Evolutionary conservation across 208 protist genomes (phyloP).

Genomic region (Strigomonas culicis): DNA sequence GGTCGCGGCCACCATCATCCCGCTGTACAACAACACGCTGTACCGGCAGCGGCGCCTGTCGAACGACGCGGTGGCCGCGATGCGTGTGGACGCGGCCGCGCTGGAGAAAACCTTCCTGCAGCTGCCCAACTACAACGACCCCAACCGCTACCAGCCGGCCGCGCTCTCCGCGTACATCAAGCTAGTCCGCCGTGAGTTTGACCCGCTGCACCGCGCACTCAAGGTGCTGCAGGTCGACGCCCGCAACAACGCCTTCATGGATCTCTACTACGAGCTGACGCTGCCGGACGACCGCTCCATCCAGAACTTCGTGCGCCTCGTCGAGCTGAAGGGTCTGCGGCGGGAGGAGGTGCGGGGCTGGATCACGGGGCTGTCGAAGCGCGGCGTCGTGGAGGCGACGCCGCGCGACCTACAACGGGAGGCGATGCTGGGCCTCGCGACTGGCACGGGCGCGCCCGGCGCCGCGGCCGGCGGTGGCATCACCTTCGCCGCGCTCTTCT

Average conservation of each 20-base stretch:
- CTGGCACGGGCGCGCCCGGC: constrained; percentile 18
- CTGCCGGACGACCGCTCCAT: constrained; percentile 84
- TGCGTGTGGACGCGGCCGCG: constrained; percentile 74
- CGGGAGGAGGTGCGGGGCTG: constrained; percentile 78
- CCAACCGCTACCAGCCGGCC: constrained; percentile 46
- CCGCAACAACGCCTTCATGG: constrained; percentile 63
- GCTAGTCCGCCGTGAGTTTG: constrained; percentile 77
- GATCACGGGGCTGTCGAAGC: constrained; percentile 78
- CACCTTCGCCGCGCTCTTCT: constrained; percentile 51
- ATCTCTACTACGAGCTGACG: constrained; percentile 83
- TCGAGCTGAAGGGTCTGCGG: constrained; percentile 75
- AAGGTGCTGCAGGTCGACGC: constrained; percentile 85
- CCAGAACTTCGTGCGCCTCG: constrained; percentile 82
- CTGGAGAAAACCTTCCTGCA: constrained; percentile 78
- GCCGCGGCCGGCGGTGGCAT: constrained; percentile 17
- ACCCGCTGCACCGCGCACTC: constrained; percentile 71
- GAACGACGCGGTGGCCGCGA: constrained; percentile 50
- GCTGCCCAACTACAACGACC: constrained; percentile 87
- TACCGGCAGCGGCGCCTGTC: constrained; percentile 60
- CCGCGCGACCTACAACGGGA: constrained; percentile 56
- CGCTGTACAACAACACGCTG: constrained; percentile 60
- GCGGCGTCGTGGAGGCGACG: constrained; percentile 85
- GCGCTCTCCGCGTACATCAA: constrained; percentile 68
- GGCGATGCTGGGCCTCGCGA: constrained; percentile 31
- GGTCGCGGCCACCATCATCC: constrained; percentile 61